Evolutionary conservation across 179 eudicot species (phyloP), one percentile per base, ranked within the genome.

Genomic region (Actinidia chinensis): DNA sequence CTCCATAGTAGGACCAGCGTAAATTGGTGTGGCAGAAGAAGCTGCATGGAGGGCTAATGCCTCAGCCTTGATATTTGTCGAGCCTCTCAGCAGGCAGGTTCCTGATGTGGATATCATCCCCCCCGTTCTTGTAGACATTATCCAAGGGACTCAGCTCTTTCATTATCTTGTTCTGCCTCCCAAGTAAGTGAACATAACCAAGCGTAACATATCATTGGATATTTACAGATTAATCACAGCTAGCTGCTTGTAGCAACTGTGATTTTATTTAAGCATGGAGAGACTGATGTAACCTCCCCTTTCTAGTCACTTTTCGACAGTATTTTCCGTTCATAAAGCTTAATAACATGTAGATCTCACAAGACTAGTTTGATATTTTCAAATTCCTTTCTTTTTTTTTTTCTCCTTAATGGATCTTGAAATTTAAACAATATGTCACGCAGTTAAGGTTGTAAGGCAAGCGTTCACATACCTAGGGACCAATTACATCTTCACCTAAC

Each of bases 111-210:
- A 74, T 71, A 67, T 83, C 58, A 69, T 88, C 52, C 91, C 91
- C 60, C 64, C 79, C 33, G 72, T 88, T 25, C 82, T 63, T 5
- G 63, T 88, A 6, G 86, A 86, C 78, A 47, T 83, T 14, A 71
- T 79, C 72, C 86, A 84, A 78, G 91, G 91, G 70, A 81, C 89
- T 13, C 58, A 79, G 78, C 76, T 88, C 60, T 22, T 22, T 68
- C 63, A 76, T 6, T 86, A 83, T 71, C 69, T 83, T 51, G 47
- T 71, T 52, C 80, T 42, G 60, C 61, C 67, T 33, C 17, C 28
- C 46, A 74, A 74, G 90, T 85, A 47, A 80, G 76, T 82, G 7
- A 65, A 11, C 14, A 63, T 36, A 36, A 64, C 22, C 47, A 28
- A 28, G 33, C 33, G 33, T 28, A 28, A 28, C 33, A 2, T 28